These are phyloP conservation scores for Trichoderma sp. DNA, from an alignment of 2,329 filamentous ascomycete genomes.

Conservation along the genomic window DNA sequence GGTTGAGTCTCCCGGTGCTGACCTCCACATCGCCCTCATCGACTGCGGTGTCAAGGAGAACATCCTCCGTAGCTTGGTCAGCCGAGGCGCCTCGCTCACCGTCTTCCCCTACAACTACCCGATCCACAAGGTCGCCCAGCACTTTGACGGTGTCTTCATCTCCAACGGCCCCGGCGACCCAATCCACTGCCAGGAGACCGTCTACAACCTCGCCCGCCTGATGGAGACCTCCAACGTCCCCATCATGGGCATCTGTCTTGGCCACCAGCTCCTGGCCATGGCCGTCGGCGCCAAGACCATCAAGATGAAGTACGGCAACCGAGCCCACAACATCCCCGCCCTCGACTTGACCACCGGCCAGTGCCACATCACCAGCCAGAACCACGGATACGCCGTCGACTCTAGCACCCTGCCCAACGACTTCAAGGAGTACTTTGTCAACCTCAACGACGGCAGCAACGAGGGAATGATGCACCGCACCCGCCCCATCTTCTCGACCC, in stretches of 20 bases:
- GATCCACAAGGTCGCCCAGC: conserved; percentile 95
- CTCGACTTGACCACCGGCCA: conserved; percentile 91
- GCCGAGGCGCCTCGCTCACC: conserved; percentile 86
- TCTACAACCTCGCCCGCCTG: conserved; percentile 84
- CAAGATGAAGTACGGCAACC: conserved; percentile 99
- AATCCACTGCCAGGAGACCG: conserved; percentile 91
- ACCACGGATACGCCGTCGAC: conserved; percentile 96
- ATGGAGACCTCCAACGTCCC: conserved; percentile 90
- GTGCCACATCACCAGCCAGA: conserved; percentile 98
- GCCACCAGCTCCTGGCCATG: conserved; percentile 91
- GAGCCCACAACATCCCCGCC: conserved; percentile 96
- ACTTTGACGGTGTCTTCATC: conserved; percentile 98
- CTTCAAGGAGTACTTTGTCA: conserved; percentile 98
- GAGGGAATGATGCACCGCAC: conserved; percentile 96
- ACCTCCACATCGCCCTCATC: conserved; percentile 88
- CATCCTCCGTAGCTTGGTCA: conserved; percentile 91
- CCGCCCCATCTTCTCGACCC: conserved; percentile 94
- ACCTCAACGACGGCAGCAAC: conserved; percentile 96
- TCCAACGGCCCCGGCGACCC: conserved; percentile 98
- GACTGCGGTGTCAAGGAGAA: conserved; percentile 99
- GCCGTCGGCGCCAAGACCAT: conserved; percentile 85
- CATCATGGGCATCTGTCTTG: conserved; percentile 96
- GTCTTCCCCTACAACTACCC: conserved; percentile 96
- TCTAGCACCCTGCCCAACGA: conserved; percentile 75
- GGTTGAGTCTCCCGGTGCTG: conserved; percentile 77